Evolutionary conservation across 1,139 yeast genomes (phyloP).

Genomic region (Saccharomyces hybrid): DNA sequence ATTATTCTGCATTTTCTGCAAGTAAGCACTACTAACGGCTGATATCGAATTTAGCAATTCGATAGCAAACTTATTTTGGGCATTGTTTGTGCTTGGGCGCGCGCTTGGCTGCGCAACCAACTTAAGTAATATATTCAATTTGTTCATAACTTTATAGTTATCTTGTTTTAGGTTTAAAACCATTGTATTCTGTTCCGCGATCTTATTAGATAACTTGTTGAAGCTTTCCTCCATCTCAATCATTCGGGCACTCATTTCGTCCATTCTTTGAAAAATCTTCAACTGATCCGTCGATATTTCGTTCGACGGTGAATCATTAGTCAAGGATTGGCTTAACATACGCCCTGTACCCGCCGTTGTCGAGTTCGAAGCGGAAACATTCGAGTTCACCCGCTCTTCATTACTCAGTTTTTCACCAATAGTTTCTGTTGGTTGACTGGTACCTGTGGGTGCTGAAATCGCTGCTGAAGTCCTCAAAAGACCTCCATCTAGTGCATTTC

Average conservation of each 20-base stretch:
- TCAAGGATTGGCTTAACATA: background rate
- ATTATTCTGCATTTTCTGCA: conserved; percentile 11
- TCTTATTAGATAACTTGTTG: conserved; percentile 16
- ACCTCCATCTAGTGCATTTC: background rate
- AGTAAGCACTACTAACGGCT: conserved; percentile 22
- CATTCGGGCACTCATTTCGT: conserved; percentile 26
- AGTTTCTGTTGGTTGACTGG: background rate
- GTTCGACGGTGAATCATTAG: background rate
- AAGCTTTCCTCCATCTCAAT: conserved; percentile 28
- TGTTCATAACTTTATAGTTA: conserved; percentile 1
- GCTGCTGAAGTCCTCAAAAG: background rate
- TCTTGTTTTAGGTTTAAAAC: conserved; percentile 1
- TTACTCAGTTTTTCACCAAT: background rate
- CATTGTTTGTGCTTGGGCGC: background rate
- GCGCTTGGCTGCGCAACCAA: conserved; percentile 4
- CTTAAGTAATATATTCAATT: conserved; percentile 4
- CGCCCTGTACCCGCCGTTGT: background rate
- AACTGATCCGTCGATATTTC: conserved; percentile 3
- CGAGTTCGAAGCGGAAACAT: background rate
- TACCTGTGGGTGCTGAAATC: background rate
- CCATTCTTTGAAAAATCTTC: conserved; percentile 26
- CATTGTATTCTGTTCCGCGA: conserved; percentile 16
- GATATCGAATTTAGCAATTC: conserved; percentile 27
- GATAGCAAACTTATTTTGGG: conserved; percentile 15
- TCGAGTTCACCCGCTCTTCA: background rate